Conservation (phyloP, 176 grass and related monocot species). For the Musa itinerans region DNA sequence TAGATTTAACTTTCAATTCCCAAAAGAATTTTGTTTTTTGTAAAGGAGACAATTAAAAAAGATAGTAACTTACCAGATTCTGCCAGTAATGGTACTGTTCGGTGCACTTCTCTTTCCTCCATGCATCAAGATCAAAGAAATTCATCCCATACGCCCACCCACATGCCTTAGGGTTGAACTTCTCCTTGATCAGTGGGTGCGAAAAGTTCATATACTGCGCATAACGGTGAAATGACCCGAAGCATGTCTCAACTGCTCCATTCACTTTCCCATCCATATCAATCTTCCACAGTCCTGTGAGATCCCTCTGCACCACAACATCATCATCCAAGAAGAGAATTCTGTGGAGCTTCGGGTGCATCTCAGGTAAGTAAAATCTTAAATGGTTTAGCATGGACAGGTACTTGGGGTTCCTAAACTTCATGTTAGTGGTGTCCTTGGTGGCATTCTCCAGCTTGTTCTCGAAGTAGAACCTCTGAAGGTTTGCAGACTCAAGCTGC, state of each 20-base stretch:
- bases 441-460: constrained; percentile 99
- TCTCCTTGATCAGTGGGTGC: constrained; percentile 85
- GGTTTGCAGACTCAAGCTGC: constrained; percentile 90
- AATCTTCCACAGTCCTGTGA: constrained; percentile 85
- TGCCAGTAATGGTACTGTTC: constrained; percentile 99
- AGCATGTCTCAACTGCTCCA: constrained; percentile 97
- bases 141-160: constrained; percentile 99
- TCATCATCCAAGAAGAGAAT: constrained; percentile 98
- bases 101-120: constrained; percentile 90
- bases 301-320: constrained; percentile 84
- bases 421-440: constrained; percentile 99
- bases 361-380: constrained; percentile 95
- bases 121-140: constrained; percentile 89
- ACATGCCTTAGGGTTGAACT: constrained; percentile 82
- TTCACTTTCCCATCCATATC: constrained; percentile 99
- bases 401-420: constrained; percentile 98
- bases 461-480: constrained; percentile 96
- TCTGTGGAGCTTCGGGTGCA: constrained; percentile 77
- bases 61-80: constrained; percentile 53
- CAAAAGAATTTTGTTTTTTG: background rate
- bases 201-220: constrained; percentile 98
- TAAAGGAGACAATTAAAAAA: background rate
- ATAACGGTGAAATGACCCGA: constrained; percentile 95
- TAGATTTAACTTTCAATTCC: background rate
- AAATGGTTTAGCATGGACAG: constrained; percentile 93